Percentiles rank a stretch among this genome's conserved stretches.
Conservation (phyloP, 257 asterid genomes). For the Gardenia jasminoides region DNA sequence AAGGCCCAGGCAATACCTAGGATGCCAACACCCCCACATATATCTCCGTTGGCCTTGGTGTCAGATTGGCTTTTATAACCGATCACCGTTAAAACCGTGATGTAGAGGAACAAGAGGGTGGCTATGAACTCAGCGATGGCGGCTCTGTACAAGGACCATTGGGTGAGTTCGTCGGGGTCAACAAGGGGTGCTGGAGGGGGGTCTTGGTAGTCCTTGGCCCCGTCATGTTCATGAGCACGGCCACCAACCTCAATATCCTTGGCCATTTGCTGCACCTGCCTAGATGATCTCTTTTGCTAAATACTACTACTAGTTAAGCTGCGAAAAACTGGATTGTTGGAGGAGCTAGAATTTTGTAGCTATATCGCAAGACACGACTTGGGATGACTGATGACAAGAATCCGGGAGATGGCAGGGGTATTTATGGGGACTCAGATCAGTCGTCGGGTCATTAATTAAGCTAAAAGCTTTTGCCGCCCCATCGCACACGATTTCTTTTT, state of each 20-base stretch:
- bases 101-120: slow-evolving; percentile 59
- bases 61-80: slow-evolving; percentile 66
- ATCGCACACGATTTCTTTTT: no score
- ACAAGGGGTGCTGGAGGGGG: slow-evolving; percentile 67
- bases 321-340: not conserved
- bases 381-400: slow-evolving; percentile 12
- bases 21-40: slow-evolving; percentile 79
- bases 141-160: slow-evolving; percentile 77
- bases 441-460: slow-evolving; percentile 12
- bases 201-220: slow-evolving; percentile 58
- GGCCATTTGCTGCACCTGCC: slow-evolving; percentile 27
- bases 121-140: slow-evolving; percentile 70
- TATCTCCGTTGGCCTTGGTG: slow-evolving; percentile 22
- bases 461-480: slow-evolving; percentile 37
- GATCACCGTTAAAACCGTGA: slow-evolving; percentile 66
- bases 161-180: slow-evolving; percentile 51
- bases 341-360: not conserved
- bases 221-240: slow-evolving; percentile 29
- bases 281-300: not conserved
- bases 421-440: slow-evolving; percentile 28
- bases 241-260: slow-evolving; percentile 55
- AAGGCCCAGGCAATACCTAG: slow-evolving; percentile 88
- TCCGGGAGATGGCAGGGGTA: slow-evolving; percentile 26
- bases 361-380: not conserved
- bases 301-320: no score